Conservation (phyloP, 768 basidiomycete genomes). For the Cyathus striatus region DNA sequence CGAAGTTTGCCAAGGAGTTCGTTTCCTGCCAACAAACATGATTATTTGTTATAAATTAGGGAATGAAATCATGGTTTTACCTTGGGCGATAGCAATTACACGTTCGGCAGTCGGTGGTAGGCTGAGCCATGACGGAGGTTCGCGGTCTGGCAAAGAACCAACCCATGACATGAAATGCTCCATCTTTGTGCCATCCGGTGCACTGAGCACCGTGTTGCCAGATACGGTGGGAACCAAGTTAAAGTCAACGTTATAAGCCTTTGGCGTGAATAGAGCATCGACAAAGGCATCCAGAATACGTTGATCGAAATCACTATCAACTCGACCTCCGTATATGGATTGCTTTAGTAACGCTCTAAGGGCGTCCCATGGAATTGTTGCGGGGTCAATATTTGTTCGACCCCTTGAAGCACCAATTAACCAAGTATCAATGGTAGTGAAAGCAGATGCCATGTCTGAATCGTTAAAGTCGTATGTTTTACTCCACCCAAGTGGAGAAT, state of each 20-base stretch:
- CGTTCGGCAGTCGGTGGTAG: slow-evolving; percentile 90
- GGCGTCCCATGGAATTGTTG: slow-evolving; percentile 91
- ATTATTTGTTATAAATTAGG: slow-evolving; percentile 1
- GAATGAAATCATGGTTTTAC: slow-evolving; percentile 34
- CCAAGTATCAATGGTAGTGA: slow-evolving; percentile 91
- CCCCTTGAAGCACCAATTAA: slow-evolving; percentile 77
- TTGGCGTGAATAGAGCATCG: slow-evolving; percentile 79
- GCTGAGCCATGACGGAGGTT: slow-evolving; percentile 92
- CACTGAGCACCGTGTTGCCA: slow-evolving; percentile 52
- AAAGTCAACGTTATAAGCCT: slow-evolving; percentile 92
- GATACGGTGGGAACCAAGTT: slow-evolving; percentile 68
- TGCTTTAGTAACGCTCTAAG: slow-evolving; percentile 92
- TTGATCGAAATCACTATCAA: slow-evolving; percentile 96
- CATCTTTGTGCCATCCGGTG: slow-evolving; percentile 90
- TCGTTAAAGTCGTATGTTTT: slow-evolving; percentile 99
- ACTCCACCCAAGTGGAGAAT: slow-evolving; percentile 95
- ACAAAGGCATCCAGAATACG: slow-evolving; percentile 90
- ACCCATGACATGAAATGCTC: slow-evolving; percentile 92
- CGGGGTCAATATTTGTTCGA: slow-evolving; percentile 88
- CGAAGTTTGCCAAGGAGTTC: slow-evolving; percentile 81
- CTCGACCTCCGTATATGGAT: slow-evolving; percentile 90
- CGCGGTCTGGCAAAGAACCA: slow-evolving; percentile 81
- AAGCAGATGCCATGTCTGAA: slow-evolving; percentile 92
- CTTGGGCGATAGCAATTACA: slow-evolving; percentile 88
- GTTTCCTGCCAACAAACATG: slow-evolving; percentile 49